A percentile compares a stretch with the other conserved stretches of the same genome.
Evolutionary conservation across 2,329 filamentous ascomycete genomes (phyloP).

Genomic region (Stachybotrys chartarum): DNA sequence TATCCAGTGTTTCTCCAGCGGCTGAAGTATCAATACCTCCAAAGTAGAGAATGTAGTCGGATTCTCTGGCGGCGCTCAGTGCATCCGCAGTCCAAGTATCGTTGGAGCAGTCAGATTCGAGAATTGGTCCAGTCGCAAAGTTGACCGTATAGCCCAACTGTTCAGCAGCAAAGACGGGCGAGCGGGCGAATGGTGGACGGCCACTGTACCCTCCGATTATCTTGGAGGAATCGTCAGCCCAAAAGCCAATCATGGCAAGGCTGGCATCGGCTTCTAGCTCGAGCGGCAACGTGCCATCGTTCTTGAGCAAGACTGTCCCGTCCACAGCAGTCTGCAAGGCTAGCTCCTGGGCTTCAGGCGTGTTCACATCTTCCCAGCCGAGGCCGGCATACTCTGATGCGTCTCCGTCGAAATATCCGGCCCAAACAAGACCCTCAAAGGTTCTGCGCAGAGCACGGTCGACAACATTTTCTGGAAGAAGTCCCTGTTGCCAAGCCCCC

Average conservation of each 20-base stretch:
- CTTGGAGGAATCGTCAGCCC: constrained; percentile 18
- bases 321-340: constrained; percentile 46
- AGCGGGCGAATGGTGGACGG: constrained; percentile 45
- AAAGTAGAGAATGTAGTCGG: constrained; percentile 46
- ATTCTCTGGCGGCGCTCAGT: constrained; percentile 28
- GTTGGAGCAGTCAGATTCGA: constrained; percentile 8
- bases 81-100: constrained; percentile 25
- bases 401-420: constrained; percentile 51
- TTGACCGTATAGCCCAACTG: constrained; percentile 12
- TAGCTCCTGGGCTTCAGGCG: constrained; percentile 43
- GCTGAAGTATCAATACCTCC: constrained; percentile 47
- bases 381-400: constrained; percentile 40
- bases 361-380: constrained; percentile 47
- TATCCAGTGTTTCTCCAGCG: constrained; percentile 45
- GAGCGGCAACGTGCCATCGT: constrained; percentile 43
- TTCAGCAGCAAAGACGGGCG: constrained; percentile 32
- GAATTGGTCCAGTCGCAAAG: constrained; percentile 29
- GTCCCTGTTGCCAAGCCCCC: constrained; percentile 20
- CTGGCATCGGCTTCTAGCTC: constrained; percentile 9
- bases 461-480: constrained; percentile 18
- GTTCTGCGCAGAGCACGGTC: constrained; percentile 2
- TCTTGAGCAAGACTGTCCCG: constrained; percentile 45
- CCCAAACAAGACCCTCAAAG: constrained; percentile 32
- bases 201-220: constrained; percentile 17
- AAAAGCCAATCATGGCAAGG: constrained; percentile 21